Evolutionary conservation across 2,329 filamentous ascomycete genomes (phyloP).

Genomic region (Pyricularia sp.): DNA sequence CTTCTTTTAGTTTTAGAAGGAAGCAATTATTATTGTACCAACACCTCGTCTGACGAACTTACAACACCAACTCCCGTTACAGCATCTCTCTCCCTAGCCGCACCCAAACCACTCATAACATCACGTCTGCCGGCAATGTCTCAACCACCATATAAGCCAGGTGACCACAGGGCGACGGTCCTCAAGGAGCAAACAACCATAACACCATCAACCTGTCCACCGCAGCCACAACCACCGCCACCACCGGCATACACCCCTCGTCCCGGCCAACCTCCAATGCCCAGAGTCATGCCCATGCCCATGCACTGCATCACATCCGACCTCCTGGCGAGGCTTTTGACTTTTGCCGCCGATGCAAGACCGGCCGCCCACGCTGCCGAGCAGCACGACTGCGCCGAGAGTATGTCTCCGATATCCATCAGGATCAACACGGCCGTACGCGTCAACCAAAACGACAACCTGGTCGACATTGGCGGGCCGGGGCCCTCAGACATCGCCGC

Average conservation of each 20-base stretch:
- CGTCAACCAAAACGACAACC: constrained; percentile 38
- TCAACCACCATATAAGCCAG: neutral
- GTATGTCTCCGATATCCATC: constrained; percentile 29
- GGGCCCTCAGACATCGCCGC: constrained; percentile 33
- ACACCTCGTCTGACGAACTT: neutral
- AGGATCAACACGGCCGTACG: constrained; percentile 37
- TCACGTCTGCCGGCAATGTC: neutral
- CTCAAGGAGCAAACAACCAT: neutral
- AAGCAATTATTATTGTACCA: neutral
- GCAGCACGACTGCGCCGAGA: constrained; percentile 12
- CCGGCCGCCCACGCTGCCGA: constrained; percentile 11
- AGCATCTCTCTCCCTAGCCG: neutral
- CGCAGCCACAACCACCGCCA: neutral
- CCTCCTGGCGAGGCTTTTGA: neutral
- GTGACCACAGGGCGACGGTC: neutral
- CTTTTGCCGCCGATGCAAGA: neutral
- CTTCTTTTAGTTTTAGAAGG: neutral
- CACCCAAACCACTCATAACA: neutral
- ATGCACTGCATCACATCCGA: neutral
- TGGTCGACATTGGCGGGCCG: constrained; percentile 29
- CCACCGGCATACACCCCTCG: neutral
- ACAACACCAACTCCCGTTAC: neutral
- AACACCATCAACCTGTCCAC: neutral
- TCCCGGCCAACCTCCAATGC: neutral
- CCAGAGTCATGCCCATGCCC: neutral